A percentile compares a stretch with the other conserved stretches of the same genome.
Conservation (phyloP, 345 rosid genomes). For the Eutrema yunnanense region DNA sequence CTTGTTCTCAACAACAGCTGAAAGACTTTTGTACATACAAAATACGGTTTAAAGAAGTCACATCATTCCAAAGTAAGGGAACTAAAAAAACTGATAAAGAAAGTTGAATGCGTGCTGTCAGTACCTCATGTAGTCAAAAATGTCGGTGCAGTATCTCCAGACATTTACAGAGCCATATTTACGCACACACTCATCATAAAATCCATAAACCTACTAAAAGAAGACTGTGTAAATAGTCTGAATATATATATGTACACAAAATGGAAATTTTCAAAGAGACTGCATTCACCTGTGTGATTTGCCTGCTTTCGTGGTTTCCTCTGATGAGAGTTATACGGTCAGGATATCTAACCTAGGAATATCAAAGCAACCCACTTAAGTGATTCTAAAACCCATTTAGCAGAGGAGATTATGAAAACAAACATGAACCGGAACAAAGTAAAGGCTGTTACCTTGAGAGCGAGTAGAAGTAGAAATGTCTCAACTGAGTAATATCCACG, state of each 20-base stretch:
- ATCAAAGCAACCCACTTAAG: constrained; percentile 16
- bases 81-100: neutral
- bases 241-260: neutral
- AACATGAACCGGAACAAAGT: neutral
- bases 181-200: constrained; percentile 94
- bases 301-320: constrained; percentile 98
- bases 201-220: constrained; percentile 78
- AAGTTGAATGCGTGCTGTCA: neutral
- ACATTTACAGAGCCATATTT: constrained; percentile 96
- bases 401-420: neutral
- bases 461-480: constrained; percentile 88
- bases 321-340: constrained; percentile 92
- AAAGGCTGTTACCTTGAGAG: constrained; percentile 66
- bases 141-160: constrained; percentile 98
- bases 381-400: neutral
- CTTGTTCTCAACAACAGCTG: constrained; percentile 91
- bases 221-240: constrained; percentile 11
- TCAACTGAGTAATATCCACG: constrained; percentile 96
- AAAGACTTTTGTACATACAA: constrained; percentile 45
- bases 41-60: neutral
- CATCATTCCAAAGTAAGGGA: neutral
- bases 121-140: constrained; percentile 95
- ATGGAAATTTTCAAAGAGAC: neutral
- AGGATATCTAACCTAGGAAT: constrained; percentile 85
- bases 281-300: constrained; percentile 83